Conservation (phyloP, 345 rosid species). For the Triadica sebifera region DNA sequence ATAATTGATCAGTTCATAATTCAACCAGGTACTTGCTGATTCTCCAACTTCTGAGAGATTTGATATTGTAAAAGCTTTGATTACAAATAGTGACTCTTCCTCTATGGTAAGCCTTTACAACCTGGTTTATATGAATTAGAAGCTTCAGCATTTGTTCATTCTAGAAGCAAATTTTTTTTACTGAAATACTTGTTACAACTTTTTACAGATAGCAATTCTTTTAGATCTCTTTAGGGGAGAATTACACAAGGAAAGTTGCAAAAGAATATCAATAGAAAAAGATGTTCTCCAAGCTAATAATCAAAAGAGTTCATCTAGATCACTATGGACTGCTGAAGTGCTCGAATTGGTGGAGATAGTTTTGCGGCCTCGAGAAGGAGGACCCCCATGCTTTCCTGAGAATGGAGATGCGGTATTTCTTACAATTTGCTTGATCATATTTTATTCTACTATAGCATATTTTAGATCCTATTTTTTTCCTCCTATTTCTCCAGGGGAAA, state of each 20-base stretch:
- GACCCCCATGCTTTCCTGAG: conserved; percentile 82
- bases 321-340: conserved; percentile 45
- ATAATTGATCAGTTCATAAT: not conserved
- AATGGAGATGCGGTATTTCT: conserved; percentile 63
- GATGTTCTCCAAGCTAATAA: conserved; percentile 23
- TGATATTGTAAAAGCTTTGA: conserved; percentile 59
- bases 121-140: not conserved
- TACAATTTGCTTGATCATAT: conserved; percentile 4
- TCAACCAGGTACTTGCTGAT: conserved; percentile 70
- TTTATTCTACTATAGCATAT: not conserved
- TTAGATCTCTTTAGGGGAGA: conserved; percentile 66
- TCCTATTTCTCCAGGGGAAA: not conserved
- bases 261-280: conserved; percentile 18
- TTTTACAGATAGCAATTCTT: conserved; percentile 71
- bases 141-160: not conserved
- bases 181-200: conserved; percentile 17
- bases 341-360: conserved; percentile 69
- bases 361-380: conserved; percentile 73
- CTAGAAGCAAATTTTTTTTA: not conserved
- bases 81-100: conserved; percentile 55
- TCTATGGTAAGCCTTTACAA: conserved; percentile 64
- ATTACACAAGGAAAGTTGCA: conserved; percentile 38
- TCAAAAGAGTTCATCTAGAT: conserved; percentile 21
- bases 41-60: conserved; percentile 58
- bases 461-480: not conserved